These are phyloP conservation scores for Avena sativa DNA, from an alignment of 176 grass and related monocot species.

Conservation along the genomic window DNA sequence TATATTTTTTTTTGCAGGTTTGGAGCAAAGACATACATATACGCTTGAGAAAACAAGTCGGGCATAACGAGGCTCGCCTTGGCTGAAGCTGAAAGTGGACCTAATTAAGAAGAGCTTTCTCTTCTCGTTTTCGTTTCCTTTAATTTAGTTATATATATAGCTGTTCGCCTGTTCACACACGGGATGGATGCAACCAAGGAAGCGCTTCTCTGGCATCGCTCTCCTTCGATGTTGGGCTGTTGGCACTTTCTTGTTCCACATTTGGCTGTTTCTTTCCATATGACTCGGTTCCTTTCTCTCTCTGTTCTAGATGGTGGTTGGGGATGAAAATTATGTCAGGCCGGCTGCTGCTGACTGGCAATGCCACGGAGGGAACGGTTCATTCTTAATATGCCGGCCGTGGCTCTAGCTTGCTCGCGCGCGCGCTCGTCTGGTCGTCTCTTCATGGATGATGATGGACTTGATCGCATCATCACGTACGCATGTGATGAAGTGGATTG, in stretches of 20 bases:
- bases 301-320: background rate
- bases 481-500: background rate
- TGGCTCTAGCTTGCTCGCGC: background rate
- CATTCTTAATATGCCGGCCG: background rate
- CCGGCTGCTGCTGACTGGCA: conserved; percentile 8
- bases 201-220: background rate
- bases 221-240: background rate
- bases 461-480: background rate
- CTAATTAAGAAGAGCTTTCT: too few relatives aligned
- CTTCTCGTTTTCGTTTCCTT: too few relatives aligned
- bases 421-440: background rate
- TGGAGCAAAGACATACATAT: too few relatives aligned
- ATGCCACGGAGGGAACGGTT: background rate
- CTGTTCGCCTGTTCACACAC: background rate
- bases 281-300: background rate
- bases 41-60: too few relatives aligned
- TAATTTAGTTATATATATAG: too few relatives aligned
- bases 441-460: background rate
- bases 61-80: background rate
- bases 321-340: background rate
- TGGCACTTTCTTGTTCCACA: background rate
- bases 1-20: too few relatives aligned
- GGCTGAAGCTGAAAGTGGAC: too few relatives aligned
- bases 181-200: conserved; percentile 37
- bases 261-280: background rate